Conservation (phyloP, 164 flowering plant species). For the Buxus sempervirens region DNA sequence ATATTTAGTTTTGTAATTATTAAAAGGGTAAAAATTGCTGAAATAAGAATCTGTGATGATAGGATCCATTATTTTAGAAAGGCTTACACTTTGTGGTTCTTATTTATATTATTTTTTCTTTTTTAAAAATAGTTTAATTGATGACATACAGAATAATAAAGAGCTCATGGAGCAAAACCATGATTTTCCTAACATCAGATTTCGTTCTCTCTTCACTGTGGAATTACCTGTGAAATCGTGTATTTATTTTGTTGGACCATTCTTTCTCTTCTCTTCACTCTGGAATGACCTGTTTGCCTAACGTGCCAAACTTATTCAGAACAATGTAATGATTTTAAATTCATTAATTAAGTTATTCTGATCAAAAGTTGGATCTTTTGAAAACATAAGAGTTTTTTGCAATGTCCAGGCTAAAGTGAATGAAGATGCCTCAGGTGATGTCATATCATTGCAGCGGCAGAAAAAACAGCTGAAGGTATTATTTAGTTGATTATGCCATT, state of each 20-base stretch:
- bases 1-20: too few species aligned
- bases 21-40: too few species aligned
- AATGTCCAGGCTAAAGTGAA: constrained; percentile 71
- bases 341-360: constrained; percentile 2
- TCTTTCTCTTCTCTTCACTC: constrained; percentile 30
- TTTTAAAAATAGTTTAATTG: too few species aligned
- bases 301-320: constrained; percentile 89
- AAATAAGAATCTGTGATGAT: too few species aligned
- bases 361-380: neutral
- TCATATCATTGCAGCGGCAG: constrained; percentile 62
- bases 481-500: neutral
- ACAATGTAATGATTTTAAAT: constrained; percentile 52
- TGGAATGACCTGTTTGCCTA: constrained; percentile 93
- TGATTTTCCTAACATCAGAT: neutral
- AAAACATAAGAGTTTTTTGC: neutral
- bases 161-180: neutral
- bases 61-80: too few species aligned
- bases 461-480: constrained; percentile 70
- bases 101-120: too few species aligned
- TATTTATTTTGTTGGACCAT: neutral
- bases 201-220: neutral
- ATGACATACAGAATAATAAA: neutral
- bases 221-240: neutral
- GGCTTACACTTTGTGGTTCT: too few species aligned
- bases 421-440: constrained; percentile 88